A percentile compares a stretch with the other conserved stretches of the same genome.
phyloP scores from a whole-genome alignment of 306 rosid genomes.

The Prunus persica region DNA sequence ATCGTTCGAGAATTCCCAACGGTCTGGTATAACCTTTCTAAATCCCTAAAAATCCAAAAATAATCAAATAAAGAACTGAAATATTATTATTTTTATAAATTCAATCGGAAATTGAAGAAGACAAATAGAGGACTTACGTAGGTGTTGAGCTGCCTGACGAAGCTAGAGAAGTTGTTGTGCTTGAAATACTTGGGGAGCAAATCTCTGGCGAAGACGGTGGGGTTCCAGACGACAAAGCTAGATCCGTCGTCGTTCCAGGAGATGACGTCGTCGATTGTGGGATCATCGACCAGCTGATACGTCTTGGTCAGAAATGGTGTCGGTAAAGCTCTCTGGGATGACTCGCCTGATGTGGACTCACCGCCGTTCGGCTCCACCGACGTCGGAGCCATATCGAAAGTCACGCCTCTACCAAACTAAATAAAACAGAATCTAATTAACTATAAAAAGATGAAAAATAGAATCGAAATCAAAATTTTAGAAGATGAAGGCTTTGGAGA shows the following conservation, averaged over 20 bases:
- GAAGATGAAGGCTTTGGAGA: neutral
- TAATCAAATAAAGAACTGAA: neutral
- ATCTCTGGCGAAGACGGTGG: conserved; percentile 82
- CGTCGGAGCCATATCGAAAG: conserved; percentile 42
- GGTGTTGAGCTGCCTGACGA: conserved; percentile 93
- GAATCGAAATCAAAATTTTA: neutral
- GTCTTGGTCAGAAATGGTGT: conserved; percentile 89
- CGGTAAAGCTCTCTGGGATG: conserved; percentile 55
- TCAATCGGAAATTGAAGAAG: too few species aligned
- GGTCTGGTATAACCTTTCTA: conserved; percentile 77
- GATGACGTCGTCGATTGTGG: conserved; percentile 63
- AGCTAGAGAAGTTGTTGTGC: conserved; percentile 94
- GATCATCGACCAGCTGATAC: conserved; percentile 72
- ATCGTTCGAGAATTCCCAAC: conserved; percentile 92
- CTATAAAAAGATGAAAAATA: neutral
- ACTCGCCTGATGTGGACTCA: conserved; percentile 22
- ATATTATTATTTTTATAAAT: neutral
- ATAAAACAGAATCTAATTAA: neutral
- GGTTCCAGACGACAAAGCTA: conserved; percentile 87
- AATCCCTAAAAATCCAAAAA: conserved; percentile 52
- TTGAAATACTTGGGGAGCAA: conserved; percentile 82
- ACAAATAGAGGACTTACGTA: conserved; percentile 42
- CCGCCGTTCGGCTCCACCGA: conserved; percentile 18
- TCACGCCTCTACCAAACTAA: neutral
- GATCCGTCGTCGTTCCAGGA: conserved; percentile 95